Evolutionary conservation across 2,329 filamentous ascomycete genomes (phyloP).

Genomic region (Xylariaceae sp.): DNA sequence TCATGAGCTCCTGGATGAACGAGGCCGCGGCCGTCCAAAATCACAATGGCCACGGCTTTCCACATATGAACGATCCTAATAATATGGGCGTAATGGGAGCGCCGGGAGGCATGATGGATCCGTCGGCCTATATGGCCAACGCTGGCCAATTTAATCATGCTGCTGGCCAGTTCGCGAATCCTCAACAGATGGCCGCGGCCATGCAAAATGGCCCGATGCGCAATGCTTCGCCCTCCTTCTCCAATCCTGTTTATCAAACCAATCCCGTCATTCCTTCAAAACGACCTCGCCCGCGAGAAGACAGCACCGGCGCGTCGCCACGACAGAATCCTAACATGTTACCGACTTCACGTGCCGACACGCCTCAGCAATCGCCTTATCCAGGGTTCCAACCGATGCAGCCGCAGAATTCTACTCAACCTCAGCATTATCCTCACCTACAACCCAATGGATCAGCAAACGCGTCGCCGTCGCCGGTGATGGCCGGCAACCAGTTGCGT

Average conservation of each 20-base stretch:
- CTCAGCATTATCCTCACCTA: constrained; percentile 78
- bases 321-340: constrained; percentile 73
- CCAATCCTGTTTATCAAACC: constrained; percentile 79
- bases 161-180: constrained; percentile 54
- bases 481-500: constrained; percentile 74
- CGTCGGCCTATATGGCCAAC: constrained; percentile 64
- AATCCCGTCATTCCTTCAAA: constrained; percentile 90
- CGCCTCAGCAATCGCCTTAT: constrained; percentile 78
- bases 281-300: constrained; percentile 77
- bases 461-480: constrained; percentile 89
- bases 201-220: constrained; percentile 85
- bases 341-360: constrained; percentile 86
- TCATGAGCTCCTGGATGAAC: constrained; percentile 76
- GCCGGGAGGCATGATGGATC: constrained; percentile 61
- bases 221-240: constrained; percentile 79
- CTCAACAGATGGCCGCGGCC: constrained; percentile 56
- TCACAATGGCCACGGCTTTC: constrained; percentile 71
- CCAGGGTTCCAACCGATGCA: constrained; percentile 70
- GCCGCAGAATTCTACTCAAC: constrained; percentile 64
- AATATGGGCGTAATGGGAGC: constrained; percentile 47
- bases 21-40: constrained; percentile 66
- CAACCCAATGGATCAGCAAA: constrained; percentile 79
- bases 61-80: constrained; percentile 66
- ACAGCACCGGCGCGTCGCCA: constrained; percentile 82
- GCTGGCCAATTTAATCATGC: constrained; percentile 61